Evolutionary conservation across 2,329 filamentous ascomycete genomes (phyloP).

Genomic region (Fusarium cicatricum): DNA sequence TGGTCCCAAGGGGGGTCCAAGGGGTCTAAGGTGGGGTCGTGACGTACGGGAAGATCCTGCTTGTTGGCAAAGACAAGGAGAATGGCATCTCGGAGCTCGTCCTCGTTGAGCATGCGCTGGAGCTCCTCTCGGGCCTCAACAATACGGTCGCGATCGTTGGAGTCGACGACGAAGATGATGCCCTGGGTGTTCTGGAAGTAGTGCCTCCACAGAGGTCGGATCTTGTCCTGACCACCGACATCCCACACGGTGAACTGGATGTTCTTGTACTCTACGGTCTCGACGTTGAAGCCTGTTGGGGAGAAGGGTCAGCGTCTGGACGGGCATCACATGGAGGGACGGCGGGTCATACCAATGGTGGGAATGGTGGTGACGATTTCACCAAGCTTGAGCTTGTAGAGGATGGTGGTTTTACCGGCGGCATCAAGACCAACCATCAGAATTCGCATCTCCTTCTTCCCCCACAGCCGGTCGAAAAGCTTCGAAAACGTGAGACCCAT

Average conservation of each 20-base stretch:
- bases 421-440: conserved; percentile 99
- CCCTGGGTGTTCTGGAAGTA: conserved; percentile 99
- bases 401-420: conserved; percentile 99
- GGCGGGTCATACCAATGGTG: conserved; percentile 77
- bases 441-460: conserved; percentile 99
- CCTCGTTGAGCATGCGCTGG: conserved; percentile 98
- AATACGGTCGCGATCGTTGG: conserved; percentile 97
- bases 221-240: conserved; percentile 99
- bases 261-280: conserved; percentile 99
- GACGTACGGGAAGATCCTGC: conserved; percentile 95
- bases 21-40: conserved; percentile 29
- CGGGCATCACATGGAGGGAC: neutral
- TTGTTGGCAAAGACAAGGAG: conserved; percentile 99
- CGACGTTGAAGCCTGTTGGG: conserved; percentile 91
- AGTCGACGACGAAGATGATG: conserved; percentile 99
- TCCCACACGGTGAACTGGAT: conserved; percentile 99
- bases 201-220: conserved; percentile 98
- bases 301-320: conserved; percentile 35
- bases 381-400: conserved; percentile 99
- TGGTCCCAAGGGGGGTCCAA: conserved; percentile 8
- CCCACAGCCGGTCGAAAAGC: conserved; percentile 95
- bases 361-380: conserved; percentile 99
- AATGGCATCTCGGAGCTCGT: conserved; percentile 96
- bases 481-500: conserved; percentile 99
- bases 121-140: conserved; percentile 96